Percentiles rank a stretch among this genome's conserved stretches.
These are phyloP conservation scores for Termitomyces sp. DNA, from an alignment of 768 basidiomycete genomes.

Conservation along the genomic window DNA sequence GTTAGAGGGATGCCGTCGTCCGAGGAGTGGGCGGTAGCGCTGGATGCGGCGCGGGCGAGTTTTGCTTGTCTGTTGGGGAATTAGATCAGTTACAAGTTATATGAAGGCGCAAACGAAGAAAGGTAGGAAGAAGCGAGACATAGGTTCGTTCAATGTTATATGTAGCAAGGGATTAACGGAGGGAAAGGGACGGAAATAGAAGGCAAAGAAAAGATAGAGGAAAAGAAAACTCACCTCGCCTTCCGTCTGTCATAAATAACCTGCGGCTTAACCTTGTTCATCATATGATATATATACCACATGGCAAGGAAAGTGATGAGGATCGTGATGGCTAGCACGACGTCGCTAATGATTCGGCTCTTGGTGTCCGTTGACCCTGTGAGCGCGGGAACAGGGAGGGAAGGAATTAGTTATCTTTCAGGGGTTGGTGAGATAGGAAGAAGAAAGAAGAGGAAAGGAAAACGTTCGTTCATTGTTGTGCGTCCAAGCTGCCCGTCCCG, in stretches of 20 bases:
- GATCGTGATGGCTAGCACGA: constrained; percentile 63
- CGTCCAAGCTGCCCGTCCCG: too few relatives aligned
- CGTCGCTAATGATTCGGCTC: constrained; percentile 64
- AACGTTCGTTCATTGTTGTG: too few relatives aligned
- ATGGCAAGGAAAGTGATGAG: constrained; percentile 72
- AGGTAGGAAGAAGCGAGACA: too few relatives aligned
- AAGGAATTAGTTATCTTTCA: too few relatives aligned
- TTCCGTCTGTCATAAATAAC: constrained; percentile 72
- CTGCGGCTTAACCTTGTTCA: constrained; percentile 62
- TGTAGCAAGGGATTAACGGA: too few relatives aligned
- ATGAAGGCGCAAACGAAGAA: too few relatives aligned
- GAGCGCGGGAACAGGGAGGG: too few relatives aligned
- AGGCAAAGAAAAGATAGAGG: neutral
- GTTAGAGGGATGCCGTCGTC: constrained; percentile 35
- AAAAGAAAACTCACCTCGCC: constrained; percentile 44
- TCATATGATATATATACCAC: constrained; percentile 78
- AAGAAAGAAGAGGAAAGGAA: too few relatives aligned
- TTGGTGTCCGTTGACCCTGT: constrained; percentile 36
- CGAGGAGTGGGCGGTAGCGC: constrained; percentile 15
- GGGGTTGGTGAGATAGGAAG: too few relatives aligned
- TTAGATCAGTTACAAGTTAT: neutral
- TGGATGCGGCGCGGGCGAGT: constrained; percentile 26
- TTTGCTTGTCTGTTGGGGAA: constrained; percentile 47
- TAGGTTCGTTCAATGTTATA: too few relatives aligned
- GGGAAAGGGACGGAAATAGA: too few relatives aligned